These are phyloP conservation scores for Ocimum tenuiflorum DNA, from an alignment of 257 asterid species.

Conservation along the genomic window DNA sequence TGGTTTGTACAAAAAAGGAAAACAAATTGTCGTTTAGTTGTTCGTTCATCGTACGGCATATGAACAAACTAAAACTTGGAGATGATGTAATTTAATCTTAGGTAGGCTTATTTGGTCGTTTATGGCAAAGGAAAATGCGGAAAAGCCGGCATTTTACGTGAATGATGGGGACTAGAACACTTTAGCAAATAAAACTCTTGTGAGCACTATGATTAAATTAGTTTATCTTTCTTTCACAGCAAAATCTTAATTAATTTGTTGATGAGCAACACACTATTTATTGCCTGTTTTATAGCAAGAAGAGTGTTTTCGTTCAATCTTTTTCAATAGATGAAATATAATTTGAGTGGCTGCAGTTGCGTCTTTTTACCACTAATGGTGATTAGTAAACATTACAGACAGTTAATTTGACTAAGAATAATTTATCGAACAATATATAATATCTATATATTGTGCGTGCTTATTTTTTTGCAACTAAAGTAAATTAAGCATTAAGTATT, in stretches of 20 bases:
- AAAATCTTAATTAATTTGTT: neutral
- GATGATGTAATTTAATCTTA: neutral
- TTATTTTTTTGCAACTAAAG: neutral
- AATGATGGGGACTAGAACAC: neutral
- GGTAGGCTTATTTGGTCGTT: neutral
- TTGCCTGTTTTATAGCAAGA: constrained; percentile 6
- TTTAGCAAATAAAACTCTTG: neutral
- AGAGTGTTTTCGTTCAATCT: constrained; percentile 2
- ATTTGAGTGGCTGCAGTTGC: constrained; percentile 18
- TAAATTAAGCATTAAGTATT: neutral
- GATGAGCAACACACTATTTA: neutral
- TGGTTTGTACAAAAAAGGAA: neutral
- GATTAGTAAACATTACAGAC: too few relatives aligned
- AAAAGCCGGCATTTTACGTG: neutral
- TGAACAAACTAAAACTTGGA: neutral
- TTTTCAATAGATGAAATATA: too few relatives aligned
- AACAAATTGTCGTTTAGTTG: neutral
- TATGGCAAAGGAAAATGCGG: neutral
- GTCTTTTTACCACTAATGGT: neutral
- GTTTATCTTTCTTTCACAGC: constrained; percentile 8
- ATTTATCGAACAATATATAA: too few relatives aligned
- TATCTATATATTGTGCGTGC: too few relatives aligned
- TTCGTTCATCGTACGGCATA: neutral
- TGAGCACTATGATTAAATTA: too few relatives aligned
- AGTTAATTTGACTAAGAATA: too few relatives aligned